A percentile compares a stretch with the other conserved stretches of the same genome.
Evolutionary conservation across 83 land plant species (phyloP).

Genomic region (Diphasiastrum complanatum): DNA sequence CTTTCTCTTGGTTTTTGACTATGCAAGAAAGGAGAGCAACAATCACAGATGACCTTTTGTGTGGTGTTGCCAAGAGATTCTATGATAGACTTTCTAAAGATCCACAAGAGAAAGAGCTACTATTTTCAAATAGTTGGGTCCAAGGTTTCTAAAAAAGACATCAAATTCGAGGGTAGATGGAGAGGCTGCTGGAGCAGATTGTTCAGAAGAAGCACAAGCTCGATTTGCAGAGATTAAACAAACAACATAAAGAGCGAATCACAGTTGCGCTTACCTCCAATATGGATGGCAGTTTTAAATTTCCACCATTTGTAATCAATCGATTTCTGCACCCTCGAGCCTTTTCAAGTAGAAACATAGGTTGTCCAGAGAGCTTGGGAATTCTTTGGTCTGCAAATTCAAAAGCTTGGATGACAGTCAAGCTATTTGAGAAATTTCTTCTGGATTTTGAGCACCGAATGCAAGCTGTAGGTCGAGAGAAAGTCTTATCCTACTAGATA

Average conservation of each 20-base stretch:
- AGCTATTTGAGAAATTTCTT: no score
- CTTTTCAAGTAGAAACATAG: no score
- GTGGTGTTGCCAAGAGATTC: conserved; percentile 2
- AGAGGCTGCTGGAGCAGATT: conserved; percentile 2
- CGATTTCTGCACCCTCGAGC: no score
- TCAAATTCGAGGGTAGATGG: conserved; percentile 1
- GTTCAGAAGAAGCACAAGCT: conserved; percentile 2
- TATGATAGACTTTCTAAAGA: conserved; percentile 3
- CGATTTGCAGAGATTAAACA: conserved; percentile 2
- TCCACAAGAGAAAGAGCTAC: background rate
- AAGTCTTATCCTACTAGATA: no score
- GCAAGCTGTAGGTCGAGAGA: no score
- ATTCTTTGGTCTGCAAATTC: no score
- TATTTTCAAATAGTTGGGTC: conserved; percentile 1
- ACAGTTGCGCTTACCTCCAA: conserved; percentile 3
- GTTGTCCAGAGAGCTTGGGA: no score
- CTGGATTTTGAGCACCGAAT: no score
- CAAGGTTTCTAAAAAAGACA: conserved; percentile 1
- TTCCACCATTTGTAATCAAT: no score
- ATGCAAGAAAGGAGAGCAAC: conserved; percentile 3
- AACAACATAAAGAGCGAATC: conserved; percentile 3
- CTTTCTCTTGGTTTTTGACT: conserved; percentile 2
- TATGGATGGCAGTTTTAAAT: no score
- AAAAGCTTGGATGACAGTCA: no score
- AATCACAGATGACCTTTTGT: conserved; percentile 1